These are phyloP conservation scores for Fraxinus pennsylvanica DNA, from an alignment of 257 asterid species.

Conservation along the genomic window DNA sequence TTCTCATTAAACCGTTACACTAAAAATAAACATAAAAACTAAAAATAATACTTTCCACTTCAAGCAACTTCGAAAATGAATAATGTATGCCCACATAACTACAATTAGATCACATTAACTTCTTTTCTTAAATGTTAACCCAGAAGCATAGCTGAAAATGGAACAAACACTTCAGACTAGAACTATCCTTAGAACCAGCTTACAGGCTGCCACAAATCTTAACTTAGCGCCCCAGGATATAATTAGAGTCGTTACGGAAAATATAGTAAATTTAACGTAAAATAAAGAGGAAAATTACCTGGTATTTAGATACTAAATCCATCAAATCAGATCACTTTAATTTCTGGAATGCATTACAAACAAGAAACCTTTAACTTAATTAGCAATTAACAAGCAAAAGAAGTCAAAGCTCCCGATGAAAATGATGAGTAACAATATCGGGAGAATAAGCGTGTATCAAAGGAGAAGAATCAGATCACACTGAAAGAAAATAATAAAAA, in stretches of 20 bases:
- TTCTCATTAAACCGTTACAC: not conserved
- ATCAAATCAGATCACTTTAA: conserved; percentile 43
- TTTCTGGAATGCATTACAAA: conserved; percentile 42
- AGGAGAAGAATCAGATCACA: conserved; percentile 3
- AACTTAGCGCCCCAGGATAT: not conserved
- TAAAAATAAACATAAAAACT: not conserved
- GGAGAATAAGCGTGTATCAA: conserved; percentile 2
- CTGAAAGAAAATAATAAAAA: not conserved
- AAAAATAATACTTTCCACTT: not conserved
- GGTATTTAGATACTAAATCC: conserved; percentile 90
- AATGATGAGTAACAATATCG: conserved; percentile 2
- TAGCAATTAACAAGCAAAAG: conserved; percentile 18
- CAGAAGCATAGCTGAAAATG: not conserved
- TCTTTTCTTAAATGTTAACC: not conserved
- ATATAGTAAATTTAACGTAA: not conserved
- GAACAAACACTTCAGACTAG: not conserved
- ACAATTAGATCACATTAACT: not conserved
- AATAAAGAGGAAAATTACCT: conserved; percentile 44
- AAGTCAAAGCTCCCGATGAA: conserved; percentile 24
- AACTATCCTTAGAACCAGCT: not conserved
- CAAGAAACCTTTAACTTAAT: conserved; percentile 12
- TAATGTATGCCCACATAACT: not conserved
- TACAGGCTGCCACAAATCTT: not conserved
- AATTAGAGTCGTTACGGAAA: not conserved
- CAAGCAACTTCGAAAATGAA: not conserved